Evolutionary conservation across 306 rosid species (phyloP), one percentile per base, ranked within the genome.

Genomic region (Castanea crenata): DNA sequence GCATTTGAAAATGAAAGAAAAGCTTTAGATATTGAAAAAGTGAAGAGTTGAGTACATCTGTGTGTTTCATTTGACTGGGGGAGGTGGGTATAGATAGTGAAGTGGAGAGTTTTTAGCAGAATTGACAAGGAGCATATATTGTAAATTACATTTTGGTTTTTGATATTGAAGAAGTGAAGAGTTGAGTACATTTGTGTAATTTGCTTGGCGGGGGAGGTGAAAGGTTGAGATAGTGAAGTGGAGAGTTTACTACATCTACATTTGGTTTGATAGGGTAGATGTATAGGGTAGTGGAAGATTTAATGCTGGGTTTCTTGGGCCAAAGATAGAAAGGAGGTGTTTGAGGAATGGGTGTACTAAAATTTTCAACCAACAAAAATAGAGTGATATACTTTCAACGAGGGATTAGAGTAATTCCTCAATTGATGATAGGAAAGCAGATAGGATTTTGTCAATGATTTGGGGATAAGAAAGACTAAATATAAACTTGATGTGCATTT

Each of bases 1-100:
- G 54, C 34, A 64, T 69, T 81, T 73, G 65, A 55, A 31, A 64
- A 38, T 64, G 75, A 78, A 68, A 76, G 44, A 64, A 31, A 41
- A 41, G 46, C 46, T 41, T 41, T 41, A 41, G 46, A 41, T 41
- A 41, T 7, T 41, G 46, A 41, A 41, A 11, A 41, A 41, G 46
- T 41, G 46, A 41, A 41, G 46, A 41, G 11, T 41, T 41, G 11
- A 41, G 46, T 41, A 41, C 46, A 41, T 8, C 46, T 41, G 46
- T 41, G 11, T 41, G 2, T 41, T 41, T 41, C 46, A 41, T 7
- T 41, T 41, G 46, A 41, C 46, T 2, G 46, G 46, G 46, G 46
- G 46, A 41, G 46, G 46, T 8, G 46, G 46, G 11, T 41, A 7
- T 41, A 41, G 46, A 41, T 41, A 2, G 46, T 41, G 11, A 41